Conservation (phyloP, 1,284 basidiomycete genomes). For the Pyrrhoderma noxium region DNA sequence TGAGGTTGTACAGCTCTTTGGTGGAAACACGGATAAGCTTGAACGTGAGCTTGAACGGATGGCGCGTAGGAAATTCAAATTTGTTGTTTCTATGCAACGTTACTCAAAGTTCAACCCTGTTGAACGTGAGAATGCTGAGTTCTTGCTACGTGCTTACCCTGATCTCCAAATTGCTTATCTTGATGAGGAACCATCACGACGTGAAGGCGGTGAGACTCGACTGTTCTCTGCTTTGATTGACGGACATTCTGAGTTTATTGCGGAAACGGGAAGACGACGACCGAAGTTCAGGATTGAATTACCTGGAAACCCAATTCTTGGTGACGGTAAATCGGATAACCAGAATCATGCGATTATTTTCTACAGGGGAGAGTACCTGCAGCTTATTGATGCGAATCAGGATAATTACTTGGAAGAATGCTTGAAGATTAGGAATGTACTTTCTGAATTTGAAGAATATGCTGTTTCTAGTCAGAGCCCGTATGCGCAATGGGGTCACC, state of each 20-base stretch:
- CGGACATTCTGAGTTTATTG: slow-evolving; percentile 93
- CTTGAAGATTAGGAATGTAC: slow-evolving; percentile 97
- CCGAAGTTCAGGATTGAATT: slow-evolving; percentile 99
- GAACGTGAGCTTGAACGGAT: slow-evolving; percentile 97
- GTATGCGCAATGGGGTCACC: slow-evolving; percentile 82
- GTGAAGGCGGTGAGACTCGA: slow-evolving; percentile 92
- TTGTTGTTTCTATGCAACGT: slow-evolving; percentile 98
- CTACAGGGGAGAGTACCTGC: slow-evolving; percentile 97
- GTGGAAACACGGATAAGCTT: slow-evolving; percentile 95
- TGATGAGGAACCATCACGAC: slow-evolving; percentile 90
- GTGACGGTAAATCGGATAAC: slow-evolving; percentile 99
- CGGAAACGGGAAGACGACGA: slow-evolving; percentile 80
- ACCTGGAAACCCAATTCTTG: slow-evolving; percentile 97
- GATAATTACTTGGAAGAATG: slow-evolving; percentile 99
- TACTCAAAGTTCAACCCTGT: slow-evolving; percentile 99
- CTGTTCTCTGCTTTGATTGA: slow-evolving; percentile 97
- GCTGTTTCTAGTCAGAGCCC: slow-evolving; percentile 81
- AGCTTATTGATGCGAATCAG: slow-evolving; percentile 99
- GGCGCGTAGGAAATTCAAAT: slow-evolving; percentile 98
- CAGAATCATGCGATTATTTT: slow-evolving; percentile 99
- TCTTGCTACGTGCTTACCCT: slow-evolving; percentile 96
- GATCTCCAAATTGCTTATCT: slow-evolving; percentile 98
- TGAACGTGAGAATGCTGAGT: slow-evolving; percentile 98
- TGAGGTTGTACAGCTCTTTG: slow-evolving; percentile 94
- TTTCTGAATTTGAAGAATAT: slow-evolving; percentile 97